Base-by-base conservation (phyloP, 106 monocot species). In the Iris macrosiphon region DNA sequence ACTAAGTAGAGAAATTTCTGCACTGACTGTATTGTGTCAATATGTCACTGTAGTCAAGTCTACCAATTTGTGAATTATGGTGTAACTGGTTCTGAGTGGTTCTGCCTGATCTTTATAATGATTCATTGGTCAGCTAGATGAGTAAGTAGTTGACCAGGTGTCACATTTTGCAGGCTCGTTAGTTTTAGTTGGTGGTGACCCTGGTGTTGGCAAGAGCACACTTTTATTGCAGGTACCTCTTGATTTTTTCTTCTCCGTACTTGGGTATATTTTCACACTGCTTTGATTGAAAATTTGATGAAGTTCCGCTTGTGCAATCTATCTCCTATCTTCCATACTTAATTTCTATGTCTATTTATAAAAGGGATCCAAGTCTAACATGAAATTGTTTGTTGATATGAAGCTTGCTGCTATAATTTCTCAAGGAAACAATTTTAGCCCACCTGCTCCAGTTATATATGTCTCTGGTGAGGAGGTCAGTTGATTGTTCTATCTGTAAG, bases 381-480 rank as follows among this genome's bases (percentile, higher is more conserved):
- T 37, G 37, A 7, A 24, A 66, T 57, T 71, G 16, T 55, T 60
- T 73, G 48, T 69, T 9, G 11, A 51, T 66, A 9, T 79, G 70
- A 57, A 98, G 98, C 41, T 98, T 71, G 86, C 98, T 43, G 80
- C 81, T 46, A 69, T 55, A 67, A 57, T 98, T 55, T 73, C 80
- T 66, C 61, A 91, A 66, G 71, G 61, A 53, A 31, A 42, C 42
- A 57, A 19, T 55, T 63, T 49, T 30, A 52, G 55, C 31, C 58
- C 57, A 17, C 46, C 77, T 60, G 64, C 69, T 72, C 61, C 68
- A 71, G 80, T 98, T 65, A 27, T 98, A 18, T 98, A 98, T 74
- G 87, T 98, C 49, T 98, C 98, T 40, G 98, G 98, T 23, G 98
- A 98, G 67, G 98, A 98, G 98, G 91, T 98, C 39, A 52, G 80